phyloP scores from a whole-genome alignment of 495 filamentous ascomycete species.

The Daldinia concentrica region DNA sequence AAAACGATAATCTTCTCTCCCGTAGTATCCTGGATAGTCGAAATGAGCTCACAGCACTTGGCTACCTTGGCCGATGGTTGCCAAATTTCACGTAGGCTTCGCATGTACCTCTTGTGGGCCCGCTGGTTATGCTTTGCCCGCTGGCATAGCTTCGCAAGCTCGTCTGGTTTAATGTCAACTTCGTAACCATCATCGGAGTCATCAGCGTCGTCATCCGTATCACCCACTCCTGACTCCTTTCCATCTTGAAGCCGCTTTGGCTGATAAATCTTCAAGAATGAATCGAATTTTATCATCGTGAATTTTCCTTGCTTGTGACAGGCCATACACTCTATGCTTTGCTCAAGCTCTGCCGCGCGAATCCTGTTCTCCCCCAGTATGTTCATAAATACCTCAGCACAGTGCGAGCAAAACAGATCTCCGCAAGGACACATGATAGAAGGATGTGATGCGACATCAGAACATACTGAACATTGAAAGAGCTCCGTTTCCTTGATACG shows the following conservation, averaged over 20 bases:
- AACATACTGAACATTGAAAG: conserved; percentile 80
- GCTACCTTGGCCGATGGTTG: conserved; percentile 80
- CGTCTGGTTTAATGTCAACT: conserved; percentile 17
- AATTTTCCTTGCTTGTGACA: neutral
- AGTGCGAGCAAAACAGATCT: conserved; percentile 81
- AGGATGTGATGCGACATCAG: conserved; percentile 77
- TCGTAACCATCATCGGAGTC: conserved; percentile 51
- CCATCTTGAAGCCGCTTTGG: conserved; percentile 50
- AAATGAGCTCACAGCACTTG: conserved; percentile 75
- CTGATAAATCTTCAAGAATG: conserved; percentile 80
- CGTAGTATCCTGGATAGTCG: conserved; percentile 46
- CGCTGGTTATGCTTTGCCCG: conserved; percentile 68
- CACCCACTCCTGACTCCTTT: neutral
- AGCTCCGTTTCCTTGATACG: conserved; percentile 68
- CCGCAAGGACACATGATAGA: conserved; percentile 87
- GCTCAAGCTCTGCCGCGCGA: conserved; percentile 50
- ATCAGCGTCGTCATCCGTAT: conserved; percentile 44
- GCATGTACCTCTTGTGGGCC: conserved; percentile 67
- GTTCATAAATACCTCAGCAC: conserved; percentile 75
- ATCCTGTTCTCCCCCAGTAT: conserved; percentile 60
- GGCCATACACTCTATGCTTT: neutral
- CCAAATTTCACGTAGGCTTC: conserved; percentile 77
- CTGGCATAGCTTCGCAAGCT: conserved; percentile 53
- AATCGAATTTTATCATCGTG: conserved; percentile 72
- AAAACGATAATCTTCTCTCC: conserved; percentile 90